Evolutionary conservation across 352 stramenopile species (phyloP).

Genomic region (Blastocystis sp.): DNA sequence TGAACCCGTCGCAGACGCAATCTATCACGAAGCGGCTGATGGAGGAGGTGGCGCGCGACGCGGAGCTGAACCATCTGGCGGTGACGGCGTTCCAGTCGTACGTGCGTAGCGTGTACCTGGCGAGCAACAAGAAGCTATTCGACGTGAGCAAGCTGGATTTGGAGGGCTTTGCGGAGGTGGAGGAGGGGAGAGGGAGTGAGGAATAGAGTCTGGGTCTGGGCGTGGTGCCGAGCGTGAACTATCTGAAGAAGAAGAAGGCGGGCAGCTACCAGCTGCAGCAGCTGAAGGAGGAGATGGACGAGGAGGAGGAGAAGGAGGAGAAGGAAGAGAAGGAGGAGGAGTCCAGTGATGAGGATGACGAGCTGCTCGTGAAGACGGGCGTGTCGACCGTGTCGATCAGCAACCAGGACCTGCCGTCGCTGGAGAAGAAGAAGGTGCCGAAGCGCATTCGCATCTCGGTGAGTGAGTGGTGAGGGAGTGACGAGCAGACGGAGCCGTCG

Average conservation of each 20-base stretch:
- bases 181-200: background rate
- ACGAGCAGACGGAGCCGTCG: conserved; percentile 78
- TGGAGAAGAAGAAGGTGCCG: conserved; percentile 73
- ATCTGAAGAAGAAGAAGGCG: conserved; percentile 88
- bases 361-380: background rate
- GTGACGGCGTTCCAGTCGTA: conserved; percentile 98
- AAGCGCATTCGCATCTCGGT: conserved; percentile 74
- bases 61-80: conserved; percentile 87
- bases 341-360: conserved; percentile 68
- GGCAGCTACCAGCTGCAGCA: conserved; percentile 90
- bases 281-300: conserved; percentile 96
- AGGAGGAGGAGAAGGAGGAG: conserved; percentile 88
- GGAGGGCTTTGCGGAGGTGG: conserved; percentile 81
- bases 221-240: conserved; percentile 85
- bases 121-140: conserved; percentile 90
- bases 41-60: conserved; percentile 80
- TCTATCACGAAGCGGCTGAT: conserved; percentile 86
- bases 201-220: conserved; percentile 85
- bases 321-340: conserved; percentile 72
- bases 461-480: conserved; percentile 77
- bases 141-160: conserved; percentile 83
- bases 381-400: conserved; percentile 73
- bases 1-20: conserved; percentile 92
- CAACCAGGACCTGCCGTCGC: conserved; percentile 81
- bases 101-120: conserved; percentile 88